Evolutionary conservation across 139 green algal genomes (phyloP).

Genomic region (Haematococcus lacustris): DNA sequence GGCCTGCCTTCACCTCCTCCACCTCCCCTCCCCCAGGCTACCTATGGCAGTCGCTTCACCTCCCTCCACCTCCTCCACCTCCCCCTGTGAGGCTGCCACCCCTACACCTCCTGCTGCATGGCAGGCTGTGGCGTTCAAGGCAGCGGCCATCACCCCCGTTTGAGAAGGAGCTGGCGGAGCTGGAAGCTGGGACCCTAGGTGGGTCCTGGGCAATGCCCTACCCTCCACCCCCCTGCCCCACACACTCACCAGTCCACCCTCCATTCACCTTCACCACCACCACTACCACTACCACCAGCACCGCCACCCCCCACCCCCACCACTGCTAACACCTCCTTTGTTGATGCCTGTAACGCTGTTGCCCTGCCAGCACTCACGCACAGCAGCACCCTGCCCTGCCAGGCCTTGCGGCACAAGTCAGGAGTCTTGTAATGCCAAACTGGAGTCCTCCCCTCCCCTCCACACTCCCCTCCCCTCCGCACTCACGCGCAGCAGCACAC

Average conservation of each 20-base stretch:
- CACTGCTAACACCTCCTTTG: neutral
- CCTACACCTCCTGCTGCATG: conserved; percentile 10
- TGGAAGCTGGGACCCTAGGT: conserved; percentile 8
- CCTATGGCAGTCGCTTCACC: neutral
- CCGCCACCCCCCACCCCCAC: no score
- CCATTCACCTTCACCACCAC: neutral
- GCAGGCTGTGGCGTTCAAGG: conserved; percentile 9
- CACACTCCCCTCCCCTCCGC: no score
- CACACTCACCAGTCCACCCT: neutral
- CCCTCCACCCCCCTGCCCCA: neutral
- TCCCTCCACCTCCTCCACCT: neutral
- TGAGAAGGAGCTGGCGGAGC: neutral
- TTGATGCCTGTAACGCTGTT: neutral
- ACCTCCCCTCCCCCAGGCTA: no score
- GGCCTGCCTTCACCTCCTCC: no score
- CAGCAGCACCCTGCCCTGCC: neutral
- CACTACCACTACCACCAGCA: no score
- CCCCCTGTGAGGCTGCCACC: no score
- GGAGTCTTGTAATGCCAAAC: no score
- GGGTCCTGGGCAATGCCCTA: neutral
- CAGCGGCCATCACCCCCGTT: neutral
- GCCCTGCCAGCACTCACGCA: neutral
- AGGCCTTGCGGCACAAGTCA: neutral
- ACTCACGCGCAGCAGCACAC: no score
- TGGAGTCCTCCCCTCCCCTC: no score